These are phyloP conservation scores for Penicillium flavigenum DNA, from an alignment of 495 filamentous ascomycete genomes.

Conservation along the genomic window DNA sequence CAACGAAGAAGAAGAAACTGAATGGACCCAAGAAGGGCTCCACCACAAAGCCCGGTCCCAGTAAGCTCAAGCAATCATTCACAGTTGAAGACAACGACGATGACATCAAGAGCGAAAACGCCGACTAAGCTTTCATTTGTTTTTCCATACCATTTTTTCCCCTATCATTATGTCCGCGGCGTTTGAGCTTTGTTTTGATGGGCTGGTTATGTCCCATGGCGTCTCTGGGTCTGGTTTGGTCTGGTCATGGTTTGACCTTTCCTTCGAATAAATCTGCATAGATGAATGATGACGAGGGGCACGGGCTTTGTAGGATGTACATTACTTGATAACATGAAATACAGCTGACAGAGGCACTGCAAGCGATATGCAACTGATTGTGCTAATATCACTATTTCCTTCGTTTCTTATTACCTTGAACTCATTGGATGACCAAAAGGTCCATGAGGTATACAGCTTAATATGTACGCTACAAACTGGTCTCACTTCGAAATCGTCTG, in stretches of 20 bases:
- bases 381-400: not conserved
- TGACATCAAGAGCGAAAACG: slow-evolving; percentile 32
- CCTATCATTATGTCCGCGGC: slow-evolving; percentile 21
- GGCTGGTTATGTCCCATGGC: slow-evolving; percentile 20
- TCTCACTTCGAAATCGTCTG: not conserved
- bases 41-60: slow-evolving; percentile 42
- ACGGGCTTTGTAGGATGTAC: slow-evolving; percentile 25
- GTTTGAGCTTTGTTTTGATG: slow-evolving; percentile 18
- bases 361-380: slow-evolving; percentile 5
- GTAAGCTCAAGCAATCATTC: slow-evolving; percentile 47
- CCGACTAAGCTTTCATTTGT: slow-evolving; percentile 16
- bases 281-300: slow-evolving; percentile 31
- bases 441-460: not conserved
- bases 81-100: slow-evolving; percentile 33
- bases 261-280: slow-evolving; percentile 29
- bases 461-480: not conserved
- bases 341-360: slow-evolving; percentile 18
- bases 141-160: slow-evolving; percentile 11
- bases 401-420: not conserved
- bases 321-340: slow-evolving; percentile 31
- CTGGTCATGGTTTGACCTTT: slow-evolving; percentile 10
- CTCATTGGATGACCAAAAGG: not conserved
- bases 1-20: slow-evolving; percentile 50
- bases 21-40: slow-evolving; percentile 42
- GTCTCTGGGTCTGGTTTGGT: slow-evolving; percentile 25